These are phyloP conservation scores for Ganoderma meredithae DNA, from an alignment of 1,284 basidiomycete genomes.

Conservation along the genomic window DNA sequence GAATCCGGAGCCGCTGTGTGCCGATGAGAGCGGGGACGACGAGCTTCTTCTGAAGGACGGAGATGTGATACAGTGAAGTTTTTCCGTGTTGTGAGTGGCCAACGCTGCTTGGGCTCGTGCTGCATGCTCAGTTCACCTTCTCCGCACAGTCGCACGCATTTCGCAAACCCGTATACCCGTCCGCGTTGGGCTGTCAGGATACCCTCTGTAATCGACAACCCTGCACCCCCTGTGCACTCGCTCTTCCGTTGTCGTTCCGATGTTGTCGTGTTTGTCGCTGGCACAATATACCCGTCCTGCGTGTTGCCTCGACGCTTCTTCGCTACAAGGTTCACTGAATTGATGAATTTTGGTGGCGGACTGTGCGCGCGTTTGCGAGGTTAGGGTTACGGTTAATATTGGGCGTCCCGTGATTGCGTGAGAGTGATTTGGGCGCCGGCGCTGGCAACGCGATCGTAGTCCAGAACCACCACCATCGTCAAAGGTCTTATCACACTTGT, in stretches of 20 bases:
- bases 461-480: conserved; percentile 36
- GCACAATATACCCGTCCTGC: conserved; percentile 8
- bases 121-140: background rate
- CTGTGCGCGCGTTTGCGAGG: conserved; percentile 5
- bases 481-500: conserved; percentile 20
- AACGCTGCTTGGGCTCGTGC: background rate
- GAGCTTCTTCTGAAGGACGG: conserved; percentile 44
- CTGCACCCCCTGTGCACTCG: background rate
- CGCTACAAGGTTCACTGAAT: background rate
- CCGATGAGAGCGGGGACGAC: conserved; percentile 41
- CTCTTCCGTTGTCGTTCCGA: conserved; percentile 1
- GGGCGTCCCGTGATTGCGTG: conserved; percentile 27
- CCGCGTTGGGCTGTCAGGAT: background rate
- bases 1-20: conserved; percentile 36
- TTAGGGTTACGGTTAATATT: conserved; percentile 24
- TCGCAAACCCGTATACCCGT: background rate
- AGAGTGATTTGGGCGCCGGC: conserved; percentile 24
- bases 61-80: conserved; percentile 31
- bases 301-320: background rate
- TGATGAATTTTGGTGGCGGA: background rate
- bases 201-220: background rate
- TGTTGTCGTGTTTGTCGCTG: background rate
- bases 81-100: conserved; percentile 5
- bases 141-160: background rate
- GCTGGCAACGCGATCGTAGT: conserved; percentile 22